A percentile compares a stretch with the other conserved stretches of the same genome.
phyloP scores from a whole-genome alignment of 257 asterid genomes.

The Ilex asprella region DNA sequence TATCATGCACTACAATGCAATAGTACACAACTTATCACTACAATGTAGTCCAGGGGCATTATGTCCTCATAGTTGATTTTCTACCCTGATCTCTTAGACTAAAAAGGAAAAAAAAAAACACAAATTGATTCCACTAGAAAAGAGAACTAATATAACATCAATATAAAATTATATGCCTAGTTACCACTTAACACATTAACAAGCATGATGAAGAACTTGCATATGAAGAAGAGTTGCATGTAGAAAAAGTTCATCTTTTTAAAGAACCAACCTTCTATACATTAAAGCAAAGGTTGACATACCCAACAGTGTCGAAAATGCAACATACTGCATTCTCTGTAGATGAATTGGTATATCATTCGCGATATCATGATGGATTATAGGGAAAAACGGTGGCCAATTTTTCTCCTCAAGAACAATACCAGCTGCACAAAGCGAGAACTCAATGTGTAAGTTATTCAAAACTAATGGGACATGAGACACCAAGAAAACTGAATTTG shows the following conservation, averaged over 20 bases:
- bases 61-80: too few species aligned
- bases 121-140: too few species aligned
- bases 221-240: not conserved
- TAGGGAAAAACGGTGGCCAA: constrained; percentile 98
- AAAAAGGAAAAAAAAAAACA: too few species aligned
- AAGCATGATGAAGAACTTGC: not conserved
- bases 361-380: constrained; percentile 87
- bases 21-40: too few species aligned
- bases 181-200: not conserved
- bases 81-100: too few species aligned
- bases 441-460: not conserved
- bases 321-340: constrained; percentile 88
- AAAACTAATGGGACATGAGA: not conserved
- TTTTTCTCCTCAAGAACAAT: constrained; percentile 75
- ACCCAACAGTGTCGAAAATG: constrained; percentile 89
- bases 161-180: constrained; percentile 4
- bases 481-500: too few species aligned
- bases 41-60: too few species aligned
- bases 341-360: constrained; percentile 93
- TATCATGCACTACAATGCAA: too few species aligned
- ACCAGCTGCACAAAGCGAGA: constrained; percentile 36
- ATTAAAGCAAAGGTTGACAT: constrained; percentile 21
- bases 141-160: too few species aligned
- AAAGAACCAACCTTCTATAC: not conserved
- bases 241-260: not conserved